Conservation (phyloP, 2,329 filamentous ascomycete genomes). For the Nemania serpens region DNA sequence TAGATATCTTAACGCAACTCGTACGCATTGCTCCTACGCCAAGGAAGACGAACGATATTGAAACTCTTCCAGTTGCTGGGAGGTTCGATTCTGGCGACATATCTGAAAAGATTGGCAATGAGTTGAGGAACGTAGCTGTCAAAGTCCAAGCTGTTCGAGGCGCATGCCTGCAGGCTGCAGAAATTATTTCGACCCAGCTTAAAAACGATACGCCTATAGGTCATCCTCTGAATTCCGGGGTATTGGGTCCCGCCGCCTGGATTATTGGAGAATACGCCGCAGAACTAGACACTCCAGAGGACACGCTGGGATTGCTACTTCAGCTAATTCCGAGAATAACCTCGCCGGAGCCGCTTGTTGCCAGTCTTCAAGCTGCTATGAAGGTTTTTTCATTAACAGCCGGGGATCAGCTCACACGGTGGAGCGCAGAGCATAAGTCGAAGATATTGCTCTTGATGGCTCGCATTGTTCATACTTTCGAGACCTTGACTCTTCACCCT, state of each 20-base stretch:
- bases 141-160: conserved; percentile 83
- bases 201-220: conserved; percentile 57
- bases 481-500: conserved; percentile 79
- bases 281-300: conserved; percentile 71
- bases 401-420: conserved; percentile 65
- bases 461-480: conserved; percentile 79
- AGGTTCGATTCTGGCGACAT: conserved; percentile 51
- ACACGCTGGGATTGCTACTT: conserved; percentile 74
- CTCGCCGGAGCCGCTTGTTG: conserved; percentile 70
- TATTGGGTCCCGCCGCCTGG: conserved; percentile 80
- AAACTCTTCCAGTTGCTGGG: conserved; percentile 38
- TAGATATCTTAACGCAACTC: conserved; percentile 85
- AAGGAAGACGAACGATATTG: conserved; percentile 44
- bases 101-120: conserved; percentile 76
- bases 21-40: conserved; percentile 70
- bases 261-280: conserved; percentile 85
- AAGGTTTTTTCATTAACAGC: conserved; percentile 82
- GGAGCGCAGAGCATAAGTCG: conserved; percentile 75
- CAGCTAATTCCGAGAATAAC: conserved; percentile 64
- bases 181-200: conserved; percentile 70
- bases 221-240: conserved; percentile 64
- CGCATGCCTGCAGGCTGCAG: conserved; percentile 82
- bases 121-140: conserved; percentile 88
- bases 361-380: conserved; percentile 80
- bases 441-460: conserved; percentile 78